Evolutionary conservation across 2,329 filamentous ascomycete species (phyloP).

Genomic region (Amauroascus niger): DNA sequence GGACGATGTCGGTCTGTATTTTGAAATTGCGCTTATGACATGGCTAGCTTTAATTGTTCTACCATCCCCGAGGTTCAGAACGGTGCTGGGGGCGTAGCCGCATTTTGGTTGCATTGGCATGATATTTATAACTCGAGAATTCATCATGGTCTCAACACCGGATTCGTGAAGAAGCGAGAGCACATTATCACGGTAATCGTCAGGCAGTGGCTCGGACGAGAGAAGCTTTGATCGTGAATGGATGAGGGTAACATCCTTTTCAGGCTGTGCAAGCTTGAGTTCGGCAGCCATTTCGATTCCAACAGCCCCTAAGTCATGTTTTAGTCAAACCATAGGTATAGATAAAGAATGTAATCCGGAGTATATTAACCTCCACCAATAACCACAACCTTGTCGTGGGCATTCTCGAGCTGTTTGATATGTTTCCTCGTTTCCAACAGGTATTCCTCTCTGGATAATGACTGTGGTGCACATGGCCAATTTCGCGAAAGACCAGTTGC

Average conservation of each 20-base stretch:
- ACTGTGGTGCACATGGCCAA: constrained; percentile 65
- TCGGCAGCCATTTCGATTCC: constrained; percentile 76
- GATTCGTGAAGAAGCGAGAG: constrained; percentile 50
- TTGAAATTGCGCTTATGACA: constrained; percentile 59
- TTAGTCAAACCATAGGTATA: constrained; percentile 1
- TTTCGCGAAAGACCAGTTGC: constrained; percentile 59
- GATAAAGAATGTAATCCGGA: not conserved
- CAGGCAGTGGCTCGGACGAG: constrained; percentile 61
- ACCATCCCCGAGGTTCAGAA: constrained; percentile 52
- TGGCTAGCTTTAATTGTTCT: constrained; percentile 50
- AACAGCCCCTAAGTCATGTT: constrained; percentile 49
- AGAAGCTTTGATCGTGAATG: constrained; percentile 63
- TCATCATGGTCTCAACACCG: constrained; percentile 57
- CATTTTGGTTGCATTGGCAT: constrained; percentile 37
- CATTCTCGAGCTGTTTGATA: constrained; percentile 45
- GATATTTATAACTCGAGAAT: constrained; percentile 42
- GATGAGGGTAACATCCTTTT: constrained; percentile 59
- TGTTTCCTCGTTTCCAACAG: constrained; percentile 53
- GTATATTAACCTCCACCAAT: constrained; percentile 56
- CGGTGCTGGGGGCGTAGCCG: constrained; percentile 30
- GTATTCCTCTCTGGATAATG: constrained; percentile 52
- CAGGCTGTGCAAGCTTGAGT: constrained; percentile 57
- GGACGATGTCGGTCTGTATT: constrained; percentile 49
- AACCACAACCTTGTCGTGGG: constrained; percentile 53
- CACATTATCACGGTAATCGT: constrained; percentile 56